Base-by-base conservation (phyloP, 1,284 basidiomycete genomes). In the Malassezia japonica region DNA sequence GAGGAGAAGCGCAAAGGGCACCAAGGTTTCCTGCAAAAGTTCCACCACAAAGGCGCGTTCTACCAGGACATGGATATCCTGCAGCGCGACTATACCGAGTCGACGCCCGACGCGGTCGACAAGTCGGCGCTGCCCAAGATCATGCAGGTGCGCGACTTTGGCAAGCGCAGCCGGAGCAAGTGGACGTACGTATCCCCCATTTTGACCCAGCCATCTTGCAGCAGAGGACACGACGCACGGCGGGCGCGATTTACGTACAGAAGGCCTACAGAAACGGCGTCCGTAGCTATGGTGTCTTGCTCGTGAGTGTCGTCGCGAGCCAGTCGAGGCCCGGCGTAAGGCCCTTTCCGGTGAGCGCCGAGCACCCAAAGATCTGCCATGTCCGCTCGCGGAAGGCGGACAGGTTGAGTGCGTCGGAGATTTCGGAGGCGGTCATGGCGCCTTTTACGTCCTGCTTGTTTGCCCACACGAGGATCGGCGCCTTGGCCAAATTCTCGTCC, bases 21-120 rank as follows among this genome's bases (percentile, higher is more conserved):
- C 57, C 86, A 90, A 73, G 86, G 83, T 64, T 96, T 98, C 77
- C 75, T 96, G 65, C 90, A 98, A 74, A 96, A 94, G 76, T 98
- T 95, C 74, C 96, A 90, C 82, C 94, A 98, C 78, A 96, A 95
- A 76, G 94, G 94, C 65, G 91, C 90, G 53, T 98, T 98, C 79
- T 90, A 94, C 75, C 62, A 72, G 83, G 92, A 95, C 74, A 81
- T 83, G 61, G 89, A 95, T 45, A 82, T 98, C 58, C 81, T 95
- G 63, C 80, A 80, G 65, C 84, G 85, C 72, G 90, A 98, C 75
- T 95, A 79, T 68, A 89, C 87, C 1, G 86, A 87, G 67, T 83
- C 86, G 16, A 95, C 90, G 4, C 83, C 84, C 20, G 84, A 86
- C 0, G 73, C 90, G 41, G 56, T 62, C 4, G 90, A 96, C 72